These are phyloP conservation scores for Crucibulum laeve DNA, from an alignment of 768 basidiomycete genomes.

Conservation along the genomic window DNA sequence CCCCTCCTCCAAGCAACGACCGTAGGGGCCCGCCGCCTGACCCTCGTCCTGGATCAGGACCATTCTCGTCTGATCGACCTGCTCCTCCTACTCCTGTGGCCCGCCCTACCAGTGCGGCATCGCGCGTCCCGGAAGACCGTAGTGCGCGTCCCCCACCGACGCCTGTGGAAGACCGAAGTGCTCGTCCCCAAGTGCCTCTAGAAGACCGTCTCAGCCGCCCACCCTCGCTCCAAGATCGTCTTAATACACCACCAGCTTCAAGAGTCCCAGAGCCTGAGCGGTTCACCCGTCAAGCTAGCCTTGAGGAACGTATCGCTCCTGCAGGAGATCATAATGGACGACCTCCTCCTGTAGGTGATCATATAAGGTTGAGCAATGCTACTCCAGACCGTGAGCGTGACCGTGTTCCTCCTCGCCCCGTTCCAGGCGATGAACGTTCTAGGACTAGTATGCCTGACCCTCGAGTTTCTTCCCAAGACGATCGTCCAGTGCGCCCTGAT, in stretches of 20 bases:
- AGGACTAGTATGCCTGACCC: not conserved
- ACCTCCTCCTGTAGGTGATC: not conserved
- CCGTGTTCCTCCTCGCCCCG: not conserved
- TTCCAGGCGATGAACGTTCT: not conserved
- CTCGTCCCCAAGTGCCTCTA: not conserved
- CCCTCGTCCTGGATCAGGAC: too few species aligned
- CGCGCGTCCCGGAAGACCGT: not conserved
- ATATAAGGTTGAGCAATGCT: not conserved
- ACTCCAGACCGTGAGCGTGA: not conserved
- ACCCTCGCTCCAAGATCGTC: not conserved
- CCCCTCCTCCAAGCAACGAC: too few species aligned
- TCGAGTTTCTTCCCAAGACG: not conserved
- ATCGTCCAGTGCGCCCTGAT: not conserved
- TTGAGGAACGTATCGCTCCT: conserved; percentile 2
- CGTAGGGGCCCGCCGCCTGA: too few species aligned
- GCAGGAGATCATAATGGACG: not conserved
- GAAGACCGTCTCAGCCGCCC: not conserved
- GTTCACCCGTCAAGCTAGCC: not conserved
- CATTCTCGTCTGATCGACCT: too few species aligned
- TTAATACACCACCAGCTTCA: not conserved
- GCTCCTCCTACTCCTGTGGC: not conserved
- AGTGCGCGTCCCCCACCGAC: not conserved
- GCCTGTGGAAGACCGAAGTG: not conserved
- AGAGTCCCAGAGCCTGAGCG: not conserved
- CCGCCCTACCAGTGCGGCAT: not conserved